Evolutionary conservation across 306 rosid species (phyloP).

Genomic region (Sophora flavescens): DNA sequence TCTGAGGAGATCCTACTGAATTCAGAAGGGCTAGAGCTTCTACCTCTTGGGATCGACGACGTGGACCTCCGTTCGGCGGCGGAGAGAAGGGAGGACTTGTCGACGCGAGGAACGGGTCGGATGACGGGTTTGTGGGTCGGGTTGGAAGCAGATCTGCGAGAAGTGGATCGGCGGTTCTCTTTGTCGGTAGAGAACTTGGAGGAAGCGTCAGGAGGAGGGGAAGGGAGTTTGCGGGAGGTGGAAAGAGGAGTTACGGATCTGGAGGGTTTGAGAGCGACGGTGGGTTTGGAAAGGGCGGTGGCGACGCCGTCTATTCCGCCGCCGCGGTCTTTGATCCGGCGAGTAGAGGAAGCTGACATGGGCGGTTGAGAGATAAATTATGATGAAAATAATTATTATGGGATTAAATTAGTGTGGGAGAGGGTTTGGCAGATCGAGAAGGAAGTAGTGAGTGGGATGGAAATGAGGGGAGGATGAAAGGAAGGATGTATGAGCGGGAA

Average conservation of each 20-base stretch:
- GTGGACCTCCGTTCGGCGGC: constrained; percentile 60
- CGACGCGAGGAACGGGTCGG: constrained; percentile 60
- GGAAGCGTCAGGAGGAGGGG: constrained; percentile 34
- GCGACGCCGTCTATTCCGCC: constrained; percentile 40
- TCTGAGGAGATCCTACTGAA: constrained; percentile 47
- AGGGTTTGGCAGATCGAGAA: background rate
- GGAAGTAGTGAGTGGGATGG: background rate
- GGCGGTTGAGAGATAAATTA: background rate
- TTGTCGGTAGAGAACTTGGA: constrained; percentile 56
- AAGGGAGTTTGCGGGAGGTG: constrained; percentile 47
- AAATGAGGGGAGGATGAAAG: background rate
- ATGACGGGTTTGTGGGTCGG: constrained; percentile 58
- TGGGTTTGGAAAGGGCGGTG: background rate
- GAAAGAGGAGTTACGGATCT: constrained; percentile 66
- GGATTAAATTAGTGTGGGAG: background rate
- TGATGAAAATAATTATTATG: background rate
- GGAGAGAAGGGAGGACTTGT: constrained; percentile 45
- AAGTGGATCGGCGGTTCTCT: constrained; percentile 68
- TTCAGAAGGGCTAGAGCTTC: constrained; percentile 88
- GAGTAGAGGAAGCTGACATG: constrained; percentile 71
- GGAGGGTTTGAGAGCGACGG: constrained; percentile 49
- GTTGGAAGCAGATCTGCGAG: constrained; percentile 53
- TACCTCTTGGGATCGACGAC: constrained; percentile 72
- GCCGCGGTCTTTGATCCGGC: constrained; percentile 62
- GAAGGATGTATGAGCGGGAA: constrained; percentile 42